Evolutionary conservation across 495 filamentous ascomycete species (phyloP), one percentile per base, ranked within the genome.

Genomic region (Saxispiralis lemnorum): DNA sequence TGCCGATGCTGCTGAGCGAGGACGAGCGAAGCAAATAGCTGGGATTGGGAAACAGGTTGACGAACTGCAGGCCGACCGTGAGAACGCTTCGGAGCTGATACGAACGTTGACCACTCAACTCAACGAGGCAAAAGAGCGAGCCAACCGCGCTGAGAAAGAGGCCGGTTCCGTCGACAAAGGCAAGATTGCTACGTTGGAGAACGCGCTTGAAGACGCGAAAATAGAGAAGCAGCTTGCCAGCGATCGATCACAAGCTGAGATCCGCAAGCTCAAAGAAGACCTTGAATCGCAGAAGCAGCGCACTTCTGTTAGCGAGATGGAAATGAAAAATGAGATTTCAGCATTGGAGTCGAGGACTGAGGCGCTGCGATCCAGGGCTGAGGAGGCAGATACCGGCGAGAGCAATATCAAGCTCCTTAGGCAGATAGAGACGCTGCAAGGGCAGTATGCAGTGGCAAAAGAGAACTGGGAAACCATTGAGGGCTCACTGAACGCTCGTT

Each of bases 391-490:
- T 0, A 71, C 71, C 6, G 80, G 85, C 6, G 86, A 96, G 56
- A 76, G 82, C 0, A 85, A 93, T 51, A 83, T 79, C 17, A 94
- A 95, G 57, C 67, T 99, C 17, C 66, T 95, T 16, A 75, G 92
- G 35, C 92, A 96, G 61, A 76, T 96, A 21, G 92, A 99, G 66
- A 95, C 83, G 2, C 63, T 99, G 39, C 92, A 96, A 62, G 88
- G 81, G 4, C 92, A 99, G 60, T 93, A 99, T 59, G 78, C 84
- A 0, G 75, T 85, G 39, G 89, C 92, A 2, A 88, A 82, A 47
- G 86, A 93, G 52, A 99, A 96, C 57, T 99, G 92, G 92, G 86
- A 95, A 47, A 82, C 85, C 0, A 81, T 96, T 37, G 88, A 99
- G 51, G 72, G 81, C 11, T 86, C 81, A 0, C 62, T 96, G 36